Base-by-base conservation (phyloP, 2,329 filamentous ascomycete genomes). In the Diatrype stigma region DNA sequence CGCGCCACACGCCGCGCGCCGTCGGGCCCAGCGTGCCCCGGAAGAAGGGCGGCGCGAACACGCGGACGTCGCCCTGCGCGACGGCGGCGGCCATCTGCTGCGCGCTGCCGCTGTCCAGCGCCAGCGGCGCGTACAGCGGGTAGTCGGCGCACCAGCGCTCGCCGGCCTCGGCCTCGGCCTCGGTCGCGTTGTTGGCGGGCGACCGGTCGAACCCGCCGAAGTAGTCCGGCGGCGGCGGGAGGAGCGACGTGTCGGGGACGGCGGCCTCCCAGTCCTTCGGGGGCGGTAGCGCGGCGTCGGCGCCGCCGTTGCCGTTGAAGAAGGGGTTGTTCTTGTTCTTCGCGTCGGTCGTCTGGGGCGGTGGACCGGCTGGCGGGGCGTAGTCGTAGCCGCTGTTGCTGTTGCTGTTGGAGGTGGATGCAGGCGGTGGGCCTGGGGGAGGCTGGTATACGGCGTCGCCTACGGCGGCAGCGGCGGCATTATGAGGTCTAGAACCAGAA, bases 221-320 rank as follows among this genome's bases (percentile, higher is more conserved):
- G 63, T 90, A 77, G 28, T 80, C 79, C 0, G 88, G 88, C 1
- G 88, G 88, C 0, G 87, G 87, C 1, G 87, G 87, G 42, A 91
- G 81, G 10, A 88, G 76, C 1, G 86, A 76, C 1, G 82, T 90
- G 66, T 91, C 87, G 0, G 87, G 86, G 1, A 90, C 85, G 3
- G 84, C 80, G 6, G 78, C 63, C 57, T 84, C 76, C 88, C 88
- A 91, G 68, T 88, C 82, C 64, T 90, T 86, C 58, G 82, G 66
- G 4, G 57, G 54, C n/a, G 38, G 19, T 16, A 12, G 19, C 17
- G 38, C 12, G 19, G 38, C 6, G 10, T 14, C 6, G 38, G 17
- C 38, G 38, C n/a, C n/a, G n/a, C n/a, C n/a, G n/a, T n/a, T n/a
- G n/a, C n/a, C n/a, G n/a, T n/a, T n/a, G n/a, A n/a, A n/a, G 11